A percentile compares a stretch with the other conserved stretches of the same genome.
Conservation (phyloP, 306 rosid genomes). For the Quercus wislizeni region DNA sequence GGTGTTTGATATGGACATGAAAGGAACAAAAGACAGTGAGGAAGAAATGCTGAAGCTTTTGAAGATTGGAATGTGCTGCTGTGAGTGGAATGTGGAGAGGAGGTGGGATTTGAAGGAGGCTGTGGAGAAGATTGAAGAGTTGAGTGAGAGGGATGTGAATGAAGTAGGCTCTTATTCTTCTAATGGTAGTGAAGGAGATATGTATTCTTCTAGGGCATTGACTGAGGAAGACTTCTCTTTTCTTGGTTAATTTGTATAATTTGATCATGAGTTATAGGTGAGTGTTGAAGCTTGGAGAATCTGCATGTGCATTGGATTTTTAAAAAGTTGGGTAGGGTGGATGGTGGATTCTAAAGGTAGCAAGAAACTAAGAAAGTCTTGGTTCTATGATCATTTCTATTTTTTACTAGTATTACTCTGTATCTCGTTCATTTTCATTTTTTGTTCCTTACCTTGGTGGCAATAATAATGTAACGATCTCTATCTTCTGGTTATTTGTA, state of each 20-base stretch:
- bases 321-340: neutral
- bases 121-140: conserved; percentile 50
- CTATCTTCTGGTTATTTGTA: too few relatives aligned
- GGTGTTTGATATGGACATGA: conserved; percentile 56
- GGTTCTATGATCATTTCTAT: too few relatives aligned
- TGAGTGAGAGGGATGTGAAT: conserved; percentile 46
- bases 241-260: conserved; percentile 1
- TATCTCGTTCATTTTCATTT: too few relatives aligned
- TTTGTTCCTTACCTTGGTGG: too few relatives aligned
- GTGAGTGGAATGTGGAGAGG: conserved; percentile 45
- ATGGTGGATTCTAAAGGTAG: neutral
- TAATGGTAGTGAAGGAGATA: conserved; percentile 39
- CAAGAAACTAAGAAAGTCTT: too few relatives aligned
- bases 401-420: too few relatives aligned
- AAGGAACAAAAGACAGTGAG: conserved; percentile 35
- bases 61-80: conserved; percentile 69
- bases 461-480: too few relatives aligned
- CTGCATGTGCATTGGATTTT: neutral
- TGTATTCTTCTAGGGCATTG: conserved; percentile 36
- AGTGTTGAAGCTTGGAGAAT: neutral
- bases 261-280: neutral
- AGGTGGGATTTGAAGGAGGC: conserved; percentile 66
- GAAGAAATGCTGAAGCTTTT: conserved; percentile 67
- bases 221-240: conserved; percentile 58
- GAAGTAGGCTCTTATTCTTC: conserved; percentile 41